Percentiles rank a stretch among this genome's conserved stretches.
phyloP scores from a whole-genome alignment of 345 rosid species.

The Boechera stricta region DNA sequence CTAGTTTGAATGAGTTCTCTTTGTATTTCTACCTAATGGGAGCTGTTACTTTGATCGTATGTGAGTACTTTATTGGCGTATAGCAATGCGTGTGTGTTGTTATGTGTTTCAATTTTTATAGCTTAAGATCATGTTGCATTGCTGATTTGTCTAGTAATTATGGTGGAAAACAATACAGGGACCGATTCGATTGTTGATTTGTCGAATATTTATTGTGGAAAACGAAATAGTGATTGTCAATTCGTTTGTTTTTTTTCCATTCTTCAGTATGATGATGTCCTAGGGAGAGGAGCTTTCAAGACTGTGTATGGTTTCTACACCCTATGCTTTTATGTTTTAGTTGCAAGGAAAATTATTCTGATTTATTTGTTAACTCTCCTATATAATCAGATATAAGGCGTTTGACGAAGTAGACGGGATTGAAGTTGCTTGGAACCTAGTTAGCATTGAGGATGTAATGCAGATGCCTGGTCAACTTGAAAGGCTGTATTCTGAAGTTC shows the following conservation, averaged over 20 bases:
- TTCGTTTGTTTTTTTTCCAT: conserved; percentile 18
- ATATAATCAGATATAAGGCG: conserved; percentile 66
- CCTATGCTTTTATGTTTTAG: conserved; percentile 34
- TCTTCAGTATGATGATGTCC: conserved; percentile 76
- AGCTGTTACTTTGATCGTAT: neutral
- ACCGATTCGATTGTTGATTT: neutral
- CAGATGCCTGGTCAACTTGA: conserved; percentile 79
- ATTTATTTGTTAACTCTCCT: neutral
- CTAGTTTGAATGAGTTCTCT: neutral
- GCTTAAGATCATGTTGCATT: conserved; percentile 1
- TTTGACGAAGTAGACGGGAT: conserved; percentile 88
- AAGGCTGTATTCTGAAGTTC: conserved; percentile 83
- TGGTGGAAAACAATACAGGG: neutral
- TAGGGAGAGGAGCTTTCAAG: conserved; percentile 98
- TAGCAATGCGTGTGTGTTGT: neutral
- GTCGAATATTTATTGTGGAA: neutral
- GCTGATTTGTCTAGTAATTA: neutral
- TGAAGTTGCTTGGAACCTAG: conserved; percentile 96
- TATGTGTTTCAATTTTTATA: neutral
- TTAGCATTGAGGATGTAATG: conserved; percentile 73
- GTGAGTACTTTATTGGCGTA: neutral
- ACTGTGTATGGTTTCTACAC: conserved; percentile 78
- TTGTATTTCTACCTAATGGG: neutral
- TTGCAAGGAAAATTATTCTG: neutral
- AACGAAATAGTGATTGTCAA: neutral